A percentile compares a stretch with the other conserved stretches of the same genome.
These are phyloP conservation scores for Elaeagnus macrophylla DNA, from an alignment of 306 rosid genomes.

Conservation along the genomic window DNA sequence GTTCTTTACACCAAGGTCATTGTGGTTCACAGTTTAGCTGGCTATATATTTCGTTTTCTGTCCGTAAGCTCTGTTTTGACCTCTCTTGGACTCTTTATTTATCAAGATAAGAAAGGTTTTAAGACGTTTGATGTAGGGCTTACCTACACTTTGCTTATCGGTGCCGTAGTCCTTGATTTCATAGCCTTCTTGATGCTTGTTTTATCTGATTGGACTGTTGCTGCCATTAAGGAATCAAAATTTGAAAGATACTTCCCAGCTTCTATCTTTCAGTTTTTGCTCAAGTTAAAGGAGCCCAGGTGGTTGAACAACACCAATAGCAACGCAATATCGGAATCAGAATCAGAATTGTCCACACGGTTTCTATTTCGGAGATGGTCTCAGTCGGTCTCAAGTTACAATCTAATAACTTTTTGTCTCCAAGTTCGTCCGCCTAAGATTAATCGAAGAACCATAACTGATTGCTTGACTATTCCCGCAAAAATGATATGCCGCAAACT, in stretches of 20 bases:
- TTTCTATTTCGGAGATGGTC: slow-evolving; percentile 28
- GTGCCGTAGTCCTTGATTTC: slow-evolving; percentile 33
- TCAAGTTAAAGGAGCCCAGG: background rate
- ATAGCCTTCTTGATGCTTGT: slow-evolving; percentile 20
- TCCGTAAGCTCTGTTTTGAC: slow-evolving; percentile 1
- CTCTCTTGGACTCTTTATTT: slow-evolving; percentile 15
- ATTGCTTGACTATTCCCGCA: no score
- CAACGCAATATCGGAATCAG: background rate
- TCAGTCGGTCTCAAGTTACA: slow-evolving; percentile 20
- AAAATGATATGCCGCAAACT: background rate
- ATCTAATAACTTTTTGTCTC: slow-evolving; percentile 20
- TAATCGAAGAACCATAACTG: no score
- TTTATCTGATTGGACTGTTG: slow-evolving; percentile 33
- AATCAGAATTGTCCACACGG: background rate
- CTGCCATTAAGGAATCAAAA: background rate
- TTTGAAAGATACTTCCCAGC: background rate
- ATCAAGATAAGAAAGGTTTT: slow-evolving; percentile 8
- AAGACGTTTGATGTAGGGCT: slow-evolving; percentile 16
- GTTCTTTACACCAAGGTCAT: slow-evolving; percentile 32
- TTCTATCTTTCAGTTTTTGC: background rate
- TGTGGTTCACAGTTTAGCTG: background rate
- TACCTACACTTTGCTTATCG: slow-evolving; percentile 32
- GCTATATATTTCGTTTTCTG: slow-evolving; percentile 11
- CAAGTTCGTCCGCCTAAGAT: background rate
- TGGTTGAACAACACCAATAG: background rate